Evolutionary conservation across 306 rosid species (phyloP).

Genomic region (Cicer yamashitae): DNA sequence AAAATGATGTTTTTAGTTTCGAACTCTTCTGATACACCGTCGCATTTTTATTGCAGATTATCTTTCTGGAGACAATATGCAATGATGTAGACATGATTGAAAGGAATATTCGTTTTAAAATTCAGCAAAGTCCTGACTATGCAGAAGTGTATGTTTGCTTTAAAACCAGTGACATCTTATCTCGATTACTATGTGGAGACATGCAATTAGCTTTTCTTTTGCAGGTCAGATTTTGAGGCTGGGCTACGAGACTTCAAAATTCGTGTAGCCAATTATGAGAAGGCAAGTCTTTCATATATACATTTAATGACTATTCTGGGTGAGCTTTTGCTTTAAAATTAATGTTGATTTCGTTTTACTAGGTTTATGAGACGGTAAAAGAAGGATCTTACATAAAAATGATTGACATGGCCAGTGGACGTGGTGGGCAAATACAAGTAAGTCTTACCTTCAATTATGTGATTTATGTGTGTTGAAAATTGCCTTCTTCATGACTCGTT

Average conservation of each 20-base stretch:
- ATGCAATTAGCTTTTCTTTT: slow-evolving; percentile 46
- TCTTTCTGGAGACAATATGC: slow-evolving; percentile 96
- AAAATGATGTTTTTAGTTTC: slow-evolving; percentile 30
- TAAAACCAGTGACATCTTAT: slow-evolving; percentile 41
- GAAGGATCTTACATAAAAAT: slow-evolving; percentile 98
- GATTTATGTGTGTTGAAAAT: slow-evolving; percentile 26
- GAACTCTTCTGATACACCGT: slow-evolving; percentile 38
- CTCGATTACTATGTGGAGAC: slow-evolving; percentile 29
- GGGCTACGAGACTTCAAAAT: slow-evolving; percentile 85
- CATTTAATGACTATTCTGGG: slow-evolving; percentile 38
- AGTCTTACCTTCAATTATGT: slow-evolving; percentile 46
- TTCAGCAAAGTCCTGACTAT: slow-evolving; percentile 98
- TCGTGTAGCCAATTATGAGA: slow-evolving; percentile 85
- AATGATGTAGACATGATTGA: slow-evolving; percentile 92
- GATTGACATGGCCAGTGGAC: slow-evolving; percentile 99
- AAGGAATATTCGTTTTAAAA: slow-evolving; percentile 93
- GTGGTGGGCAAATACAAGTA: slow-evolving; percentile 95
- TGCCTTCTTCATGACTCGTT: background rate
- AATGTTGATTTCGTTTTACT: slow-evolving; percentile 43
- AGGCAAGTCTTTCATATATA: slow-evolving; percentile 53
- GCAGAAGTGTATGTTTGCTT: slow-evolving; percentile 78
- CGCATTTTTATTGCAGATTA: slow-evolving; percentile 66
- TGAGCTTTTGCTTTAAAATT: slow-evolving; percentile 33
- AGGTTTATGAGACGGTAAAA: slow-evolving; percentile 98
- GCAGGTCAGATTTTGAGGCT: slow-evolving; percentile 94